Evolutionary conservation across 164 flowering plant species (phyloP).

Genomic region (Aristolochia californica): DNA sequence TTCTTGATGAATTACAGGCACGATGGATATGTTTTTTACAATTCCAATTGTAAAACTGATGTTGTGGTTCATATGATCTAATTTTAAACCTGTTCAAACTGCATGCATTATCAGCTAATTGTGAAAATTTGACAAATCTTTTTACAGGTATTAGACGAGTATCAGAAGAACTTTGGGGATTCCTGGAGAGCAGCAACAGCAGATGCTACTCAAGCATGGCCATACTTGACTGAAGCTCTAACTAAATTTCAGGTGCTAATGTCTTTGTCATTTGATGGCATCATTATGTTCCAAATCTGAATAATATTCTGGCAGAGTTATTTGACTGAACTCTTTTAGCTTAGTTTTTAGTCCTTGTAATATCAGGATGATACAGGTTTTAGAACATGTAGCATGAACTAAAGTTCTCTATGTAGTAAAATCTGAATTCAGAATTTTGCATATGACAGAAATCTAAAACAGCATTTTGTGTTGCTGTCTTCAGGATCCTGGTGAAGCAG

Average conservation of each 20-base stretch:
- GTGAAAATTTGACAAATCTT: background rate
- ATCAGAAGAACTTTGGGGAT: slow-evolving; percentile 82
- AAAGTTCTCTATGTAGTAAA: too few species aligned
- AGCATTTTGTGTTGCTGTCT: slow-evolving; percentile 1
- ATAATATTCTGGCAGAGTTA: too few species aligned
- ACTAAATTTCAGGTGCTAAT: slow-evolving; percentile 68
- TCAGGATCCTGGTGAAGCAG: slow-evolving; percentile 99
- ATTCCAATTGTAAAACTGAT: too few species aligned
- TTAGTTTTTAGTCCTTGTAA: too few species aligned
- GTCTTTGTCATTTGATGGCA: too few species aligned
- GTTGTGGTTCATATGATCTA: too few species aligned
- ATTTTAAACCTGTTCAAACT: too few species aligned
- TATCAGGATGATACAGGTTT: background rate
- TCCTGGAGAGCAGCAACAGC: slow-evolving; percentile 62
- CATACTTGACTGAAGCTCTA: slow-evolving; percentile 71
- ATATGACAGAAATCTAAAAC: background rate
- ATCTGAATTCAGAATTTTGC: background rate
- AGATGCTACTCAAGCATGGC: slow-evolving; percentile 76
- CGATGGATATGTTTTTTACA: too few species aligned
- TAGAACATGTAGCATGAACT: too few species aligned
- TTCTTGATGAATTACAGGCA: too few species aligned
- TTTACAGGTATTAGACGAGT: slow-evolving; percentile 78
- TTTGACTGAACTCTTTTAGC: too few species aligned
- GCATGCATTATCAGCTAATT: background rate
- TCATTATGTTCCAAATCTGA: background rate